phyloP scores from a whole-genome alignment of 352 stramenopile genomes.

The Phytophthora tentaculata region DNA sequence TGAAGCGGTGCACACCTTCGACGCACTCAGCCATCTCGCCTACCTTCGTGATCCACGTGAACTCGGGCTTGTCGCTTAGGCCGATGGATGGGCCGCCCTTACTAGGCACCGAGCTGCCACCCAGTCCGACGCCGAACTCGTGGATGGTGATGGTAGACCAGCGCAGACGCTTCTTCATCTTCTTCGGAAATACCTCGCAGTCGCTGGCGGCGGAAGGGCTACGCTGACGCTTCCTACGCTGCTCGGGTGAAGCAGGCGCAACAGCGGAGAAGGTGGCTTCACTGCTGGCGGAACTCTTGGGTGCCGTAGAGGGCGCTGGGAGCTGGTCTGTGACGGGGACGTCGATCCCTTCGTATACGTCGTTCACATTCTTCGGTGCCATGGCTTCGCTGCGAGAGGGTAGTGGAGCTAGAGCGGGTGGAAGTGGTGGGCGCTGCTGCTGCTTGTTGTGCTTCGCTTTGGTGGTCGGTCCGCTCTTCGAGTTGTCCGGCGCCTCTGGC shows the following conservation, averaged over 20 bases:
- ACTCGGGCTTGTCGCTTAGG: slow-evolving; percentile 53
- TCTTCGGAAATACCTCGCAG: slow-evolving; percentile 13
- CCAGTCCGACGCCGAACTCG: slow-evolving; percentile 61
- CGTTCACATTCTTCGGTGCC: slow-evolving; percentile 50
- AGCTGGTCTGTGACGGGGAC: slow-evolving; percentile 14
- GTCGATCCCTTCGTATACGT: slow-evolving; percentile 13
- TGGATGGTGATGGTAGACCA: slow-evolving; percentile 66
- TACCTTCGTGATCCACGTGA: slow-evolving; percentile 71
- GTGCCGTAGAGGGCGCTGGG: slow-evolving; percentile 3
- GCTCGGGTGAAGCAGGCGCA: slow-evolving; percentile 10
- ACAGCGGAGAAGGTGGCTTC: slow-evolving; percentile 5
- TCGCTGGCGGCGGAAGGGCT: slow-evolving; percentile 19
- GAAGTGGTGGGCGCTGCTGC: slow-evolving; percentile 11
- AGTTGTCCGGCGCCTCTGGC: slow-evolving; percentile 23
- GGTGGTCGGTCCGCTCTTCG: slow-evolving; percentile 20
- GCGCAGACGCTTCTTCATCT: slow-evolving; percentile 53
- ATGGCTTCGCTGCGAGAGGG: slow-evolving; percentile 29
- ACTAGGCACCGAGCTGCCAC: slow-evolving; percentile 54
- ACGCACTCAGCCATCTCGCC: slow-evolving; percentile 64
- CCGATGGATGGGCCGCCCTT: slow-evolving; percentile 60
- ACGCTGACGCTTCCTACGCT: slow-evolving; percentile 22
- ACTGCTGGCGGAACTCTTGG: slow-evolving; percentile 14
- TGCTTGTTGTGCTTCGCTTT: slow-evolving; percentile 8
- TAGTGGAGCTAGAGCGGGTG: not conserved
- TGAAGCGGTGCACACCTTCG: slow-evolving; percentile 63